Conservation (phyloP, 108 stramenopile species). For the Nitzschia sp. region DNA sequence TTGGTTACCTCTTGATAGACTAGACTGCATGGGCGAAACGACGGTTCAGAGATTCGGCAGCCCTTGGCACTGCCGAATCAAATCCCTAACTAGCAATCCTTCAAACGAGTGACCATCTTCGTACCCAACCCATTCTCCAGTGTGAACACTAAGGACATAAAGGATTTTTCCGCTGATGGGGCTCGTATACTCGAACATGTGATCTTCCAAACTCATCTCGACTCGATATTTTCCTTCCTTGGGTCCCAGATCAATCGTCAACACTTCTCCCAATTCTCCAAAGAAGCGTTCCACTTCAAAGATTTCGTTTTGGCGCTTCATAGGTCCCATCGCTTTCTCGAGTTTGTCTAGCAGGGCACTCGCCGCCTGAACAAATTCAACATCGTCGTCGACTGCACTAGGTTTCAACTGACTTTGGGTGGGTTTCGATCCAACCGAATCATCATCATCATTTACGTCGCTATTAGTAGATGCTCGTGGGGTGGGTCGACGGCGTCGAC, state of each 20-base stretch:
- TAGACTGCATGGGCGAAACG: no score
- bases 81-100: constrained; percentile 80
- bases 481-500: constrained; percentile 18
- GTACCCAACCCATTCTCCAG: constrained; percentile 65
- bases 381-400: constrained; percentile 24
- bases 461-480: neutral
- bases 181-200: constrained; percentile 45
- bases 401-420: constrained; percentile 21
- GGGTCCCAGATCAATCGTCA: constrained; percentile 53
- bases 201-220: constrained; percentile 42
- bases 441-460: constrained; percentile 5
- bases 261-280: constrained; percentile 42
- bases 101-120: constrained; percentile 75
- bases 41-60: constrained; percentile 62
- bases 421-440: neutral
- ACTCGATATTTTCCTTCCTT: constrained; percentile 55
- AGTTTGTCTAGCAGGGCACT: constrained; percentile 58
- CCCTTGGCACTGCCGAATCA: constrained; percentile 78
- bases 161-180: constrained; percentile 70
- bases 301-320: constrained; percentile 58
- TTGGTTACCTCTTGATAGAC: neutral
- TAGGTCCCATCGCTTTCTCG: constrained; percentile 53
- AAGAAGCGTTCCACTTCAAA: constrained; percentile 46
- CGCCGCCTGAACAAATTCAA: constrained; percentile 43
- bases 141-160: constrained; percentile 56